Percentiles rank a stretch among this genome's conserved stretches.
These are phyloP conservation scores for Tolypocladium pustulatum DNA, from an alignment of 2,329 filamentous ascomycete genomes.

Conservation along the genomic window DNA sequence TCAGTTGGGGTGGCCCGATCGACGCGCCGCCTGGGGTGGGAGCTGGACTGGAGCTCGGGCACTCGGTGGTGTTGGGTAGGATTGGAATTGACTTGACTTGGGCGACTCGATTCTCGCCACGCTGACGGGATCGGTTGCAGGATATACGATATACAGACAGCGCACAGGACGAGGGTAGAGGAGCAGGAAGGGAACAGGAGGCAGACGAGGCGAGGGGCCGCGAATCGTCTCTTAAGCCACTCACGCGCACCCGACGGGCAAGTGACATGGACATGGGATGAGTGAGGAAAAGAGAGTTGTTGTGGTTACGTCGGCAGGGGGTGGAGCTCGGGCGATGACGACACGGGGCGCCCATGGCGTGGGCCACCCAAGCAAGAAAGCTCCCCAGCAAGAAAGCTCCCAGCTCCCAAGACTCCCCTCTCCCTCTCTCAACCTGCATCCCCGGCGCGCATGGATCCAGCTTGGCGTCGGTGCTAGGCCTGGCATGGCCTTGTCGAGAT, in stretches of 20 bases:
- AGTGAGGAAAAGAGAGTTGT: not conserved
- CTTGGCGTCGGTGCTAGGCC: too few relatives aligned
- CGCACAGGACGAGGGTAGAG: not conserved
- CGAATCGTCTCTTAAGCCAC: not conserved
- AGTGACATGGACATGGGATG: not conserved
- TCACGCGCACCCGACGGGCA: not conserved
- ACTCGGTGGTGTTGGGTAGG: not conserved
- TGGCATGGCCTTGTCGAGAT: too few relatives aligned
- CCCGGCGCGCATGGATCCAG: too few relatives aligned
- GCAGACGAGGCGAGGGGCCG: not conserved
- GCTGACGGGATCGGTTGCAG: too few relatives aligned
- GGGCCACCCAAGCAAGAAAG: too few relatives aligned
- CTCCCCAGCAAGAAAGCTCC: too few relatives aligned
- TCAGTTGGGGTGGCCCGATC: not conserved
- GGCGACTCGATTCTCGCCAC: too few relatives aligned
- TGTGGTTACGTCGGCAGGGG: constrained; percentile 1
- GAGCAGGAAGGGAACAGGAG: not conserved
- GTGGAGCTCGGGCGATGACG: constrained; percentile 9
- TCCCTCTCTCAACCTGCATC: too few relatives aligned
- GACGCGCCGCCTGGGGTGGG: not conserved
- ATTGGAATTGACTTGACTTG: not conserved
- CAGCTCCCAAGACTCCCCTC: too few relatives aligned
- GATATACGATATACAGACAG: not conserved
- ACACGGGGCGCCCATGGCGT: constrained; percentile 3
- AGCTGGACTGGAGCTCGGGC: too few relatives aligned